phyloP scores from a whole-genome alignment of 2,329 filamentous ascomycete genomes.

The Aspergillus transmontanensis region DNA sequence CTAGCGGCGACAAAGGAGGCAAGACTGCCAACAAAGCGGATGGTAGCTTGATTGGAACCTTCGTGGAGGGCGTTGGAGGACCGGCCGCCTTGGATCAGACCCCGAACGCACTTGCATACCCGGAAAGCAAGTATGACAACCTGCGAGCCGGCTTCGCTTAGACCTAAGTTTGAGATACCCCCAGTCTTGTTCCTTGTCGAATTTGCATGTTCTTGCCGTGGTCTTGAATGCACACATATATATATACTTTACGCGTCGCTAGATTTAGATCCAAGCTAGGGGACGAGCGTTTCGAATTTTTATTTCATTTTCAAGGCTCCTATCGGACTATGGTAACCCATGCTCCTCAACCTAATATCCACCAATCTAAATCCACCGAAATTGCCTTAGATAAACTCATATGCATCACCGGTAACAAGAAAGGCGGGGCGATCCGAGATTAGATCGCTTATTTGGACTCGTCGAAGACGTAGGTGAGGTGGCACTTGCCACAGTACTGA shows the following conservation, averaged over 20 bases:
- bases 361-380: constrained; percentile 16
- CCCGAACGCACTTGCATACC: constrained; percentile 39
- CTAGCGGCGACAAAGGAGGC: constrained; percentile 72
- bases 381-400: constrained; percentile 10
- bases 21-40: constrained; percentile 37
- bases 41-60: constrained; percentile 68
- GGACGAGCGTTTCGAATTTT: constrained; percentile 17
- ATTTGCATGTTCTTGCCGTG: neutral
- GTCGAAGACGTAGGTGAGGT: constrained; percentile 72
- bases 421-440: constrained; percentile 18
- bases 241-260: constrained; percentile 11
- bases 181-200: neutral
- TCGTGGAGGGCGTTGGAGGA: constrained; percentile 41
- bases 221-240: constrained; percentile 3
- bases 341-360: constrained; percentile 18
- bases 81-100: constrained; percentile 36
- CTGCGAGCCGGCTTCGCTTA: constrained; percentile 33
- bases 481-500: constrained; percentile 86
- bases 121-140: constrained; percentile 47
- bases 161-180: neutral
- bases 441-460: constrained; percentile 57
- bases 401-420: constrained; percentile 18
- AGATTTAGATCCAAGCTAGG: constrained; percentile 6
- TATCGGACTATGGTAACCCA: constrained; percentile 21
- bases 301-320: constrained; percentile 19